Evolutionary conservation across 2,329 filamentous ascomycete genomes (phyloP).

Genomic region (Rugonectria rugulosa): DNA sequence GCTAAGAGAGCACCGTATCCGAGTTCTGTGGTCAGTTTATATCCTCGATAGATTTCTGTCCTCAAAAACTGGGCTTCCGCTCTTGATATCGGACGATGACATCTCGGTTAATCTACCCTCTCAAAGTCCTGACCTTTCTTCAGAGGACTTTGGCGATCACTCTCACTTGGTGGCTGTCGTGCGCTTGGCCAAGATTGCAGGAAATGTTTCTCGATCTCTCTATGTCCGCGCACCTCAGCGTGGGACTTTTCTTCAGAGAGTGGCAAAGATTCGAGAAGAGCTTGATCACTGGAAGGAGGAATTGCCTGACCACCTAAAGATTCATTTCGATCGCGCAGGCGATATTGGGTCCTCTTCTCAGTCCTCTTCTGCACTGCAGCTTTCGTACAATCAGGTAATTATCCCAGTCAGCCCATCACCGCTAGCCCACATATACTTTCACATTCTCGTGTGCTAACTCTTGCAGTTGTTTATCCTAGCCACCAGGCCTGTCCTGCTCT

Average conservation of each 20-base stretch:
- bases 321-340: background rate
- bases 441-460: background rate
- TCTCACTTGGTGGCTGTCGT: background rate
- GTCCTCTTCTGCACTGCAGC: background rate
- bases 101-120: slow-evolving; percentile 10
- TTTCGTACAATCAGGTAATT: slow-evolving; percentile 11
- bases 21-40: slow-evolving; percentile 25
- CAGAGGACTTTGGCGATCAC: slow-evolving; percentile 6
- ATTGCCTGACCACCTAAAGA: background rate
- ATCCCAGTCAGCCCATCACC: too few species aligned
- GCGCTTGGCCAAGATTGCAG: slow-evolving; percentile 6
- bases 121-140: background rate
- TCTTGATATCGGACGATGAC: slow-evolving; percentile 1
- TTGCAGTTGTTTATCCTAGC: background rate
- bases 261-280: slow-evolving; percentile 4
- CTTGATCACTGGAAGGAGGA: slow-evolving; percentile 10
- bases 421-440: background rate
- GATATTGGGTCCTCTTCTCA: background rate
- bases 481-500: slow-evolving; percentile 1
- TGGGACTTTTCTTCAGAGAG: slow-evolving; percentile 8
- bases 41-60: slow-evolving; percentile 11
- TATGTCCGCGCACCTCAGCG: slow-evolving; percentile 11
- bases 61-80: background rate
- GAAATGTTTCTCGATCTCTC: slow-evolving; percentile 7
- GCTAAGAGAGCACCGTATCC: slow-evolving; percentile 15